Evolutionary conservation across 2,329 filamentous ascomycete species (phyloP), one percentile per base, ranked within the genome.

Genomic region (Didymella exigua): DNA sequence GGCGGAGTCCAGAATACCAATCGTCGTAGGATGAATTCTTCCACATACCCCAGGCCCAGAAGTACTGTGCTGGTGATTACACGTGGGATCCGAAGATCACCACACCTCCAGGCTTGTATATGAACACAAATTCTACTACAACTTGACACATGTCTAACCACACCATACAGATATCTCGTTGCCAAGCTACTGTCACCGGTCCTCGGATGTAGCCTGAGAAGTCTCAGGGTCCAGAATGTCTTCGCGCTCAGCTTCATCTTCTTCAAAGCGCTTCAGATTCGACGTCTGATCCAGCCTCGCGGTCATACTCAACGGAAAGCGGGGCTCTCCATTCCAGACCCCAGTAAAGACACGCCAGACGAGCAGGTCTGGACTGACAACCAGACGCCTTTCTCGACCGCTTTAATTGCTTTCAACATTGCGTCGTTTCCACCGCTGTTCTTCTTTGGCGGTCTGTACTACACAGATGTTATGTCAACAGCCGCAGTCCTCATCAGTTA

Each of bases 21-120:
- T 63, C 19, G 61, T 30, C 9, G 1, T 59, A 93, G 90, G 91
- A 96, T 72, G 91, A 96, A 71, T 80, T 91, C 26, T 96, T 95
- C 60, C 91, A 99, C 73, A 88, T 97, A 19, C 90, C 91, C 0
- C 95, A 99, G 76, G 92, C 92, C 0, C 91, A 96, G 67, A 86
- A 84, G 26, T 99, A 96, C 74, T 97, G 93, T 74, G 74, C 83
- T 34, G 87, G 89, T 10, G 83, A 83, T 49, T 72, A 75, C 11
- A 82, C 90, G 51, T 99, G 95, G 95, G 93, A 99, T 75, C 89
- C 93, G 56, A 99, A 98, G 74, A 95, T 99, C 70, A 99, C 95
- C 0, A 99, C 95, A 1, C 95, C 95, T 0, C 93, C 95, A 0
- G 95, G 93, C 29, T 78, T 99, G 67, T 81, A 77, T 44, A 77